Evolutionary conservation across 164 flowering plant genomes (phyloP).

Genomic region (Sextonia rubra): DNA sequence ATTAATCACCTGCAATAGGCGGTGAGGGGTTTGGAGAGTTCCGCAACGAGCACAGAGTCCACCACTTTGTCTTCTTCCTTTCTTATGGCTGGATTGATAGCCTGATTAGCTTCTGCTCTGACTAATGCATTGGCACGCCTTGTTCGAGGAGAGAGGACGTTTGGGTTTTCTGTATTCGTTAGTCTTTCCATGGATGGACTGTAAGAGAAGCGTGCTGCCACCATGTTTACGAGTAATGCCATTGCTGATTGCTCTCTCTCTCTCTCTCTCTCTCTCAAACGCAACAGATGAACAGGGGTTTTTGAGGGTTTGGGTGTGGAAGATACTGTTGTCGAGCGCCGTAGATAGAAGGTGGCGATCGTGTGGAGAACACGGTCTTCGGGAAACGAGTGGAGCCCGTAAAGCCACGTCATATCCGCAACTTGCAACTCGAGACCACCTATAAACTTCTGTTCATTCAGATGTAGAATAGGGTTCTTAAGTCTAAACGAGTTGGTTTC

Average conservation of each 20-base stretch:
- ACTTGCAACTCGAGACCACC: too few relatives aligned
- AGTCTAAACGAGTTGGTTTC: too few relatives aligned
- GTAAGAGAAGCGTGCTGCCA: slow-evolving; percentile 28
- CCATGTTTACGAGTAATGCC: slow-evolving; percentile 34
- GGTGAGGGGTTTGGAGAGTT: slow-evolving; percentile 83
- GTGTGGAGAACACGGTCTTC: slow-evolving; percentile 40
- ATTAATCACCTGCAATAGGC: slow-evolving; percentile 86
- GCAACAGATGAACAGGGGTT: too few relatives aligned
- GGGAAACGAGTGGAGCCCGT: slow-evolving; percentile 5
- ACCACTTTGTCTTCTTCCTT: slow-evolving; percentile 77
- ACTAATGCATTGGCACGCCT: slow-evolving; percentile 10
- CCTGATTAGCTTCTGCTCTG: slow-evolving; percentile 39
- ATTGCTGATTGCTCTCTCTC: slow-evolving; percentile 29
- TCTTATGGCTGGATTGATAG: slow-evolving; percentile 71
- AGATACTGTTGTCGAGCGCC: too few relatives aligned
- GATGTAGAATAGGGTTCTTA: too few relatives aligned
- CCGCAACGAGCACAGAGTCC: slow-evolving; percentile 69
- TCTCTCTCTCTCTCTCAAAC: slow-evolving; percentile 1
- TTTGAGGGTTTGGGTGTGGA: neutral
- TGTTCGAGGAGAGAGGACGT: neutral
- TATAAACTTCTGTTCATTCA: neutral
- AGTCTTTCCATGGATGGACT: slow-evolving; percentile 10
- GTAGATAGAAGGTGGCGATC: slow-evolving; percentile 10
- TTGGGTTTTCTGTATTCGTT: neutral
- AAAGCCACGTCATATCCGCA: slow-evolving; percentile 18